Evolutionary conservation across 169 alveolate species (phyloP).

Genomic region (Cryptosporidium bovis): DNA sequence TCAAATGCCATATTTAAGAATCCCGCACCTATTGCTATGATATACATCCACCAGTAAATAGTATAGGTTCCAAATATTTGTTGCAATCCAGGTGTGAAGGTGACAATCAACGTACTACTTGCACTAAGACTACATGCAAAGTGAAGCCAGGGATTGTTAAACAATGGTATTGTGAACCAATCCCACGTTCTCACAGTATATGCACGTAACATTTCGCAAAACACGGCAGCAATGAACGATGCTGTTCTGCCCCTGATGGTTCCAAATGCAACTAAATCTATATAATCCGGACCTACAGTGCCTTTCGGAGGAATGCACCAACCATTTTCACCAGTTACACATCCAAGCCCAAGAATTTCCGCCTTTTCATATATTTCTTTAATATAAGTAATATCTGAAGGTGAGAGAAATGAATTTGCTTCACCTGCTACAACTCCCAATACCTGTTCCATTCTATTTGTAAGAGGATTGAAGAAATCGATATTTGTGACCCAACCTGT

Average conservation of each 20-base stretch:
- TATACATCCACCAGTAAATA: slow-evolving; percentile 89
- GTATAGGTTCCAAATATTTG: slow-evolving; percentile 84
- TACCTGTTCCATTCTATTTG: slow-evolving; percentile 79
- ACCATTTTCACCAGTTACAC: slow-evolving; percentile 54
- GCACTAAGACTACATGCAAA: slow-evolving; percentile 91
- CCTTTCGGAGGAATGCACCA: slow-evolving; percentile 78
- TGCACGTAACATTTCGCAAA: slow-evolving; percentile 92
- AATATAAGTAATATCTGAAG: slow-evolving; percentile 56
- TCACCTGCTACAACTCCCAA: slow-evolving; percentile 88
- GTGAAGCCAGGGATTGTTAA: slow-evolving; percentile 91
- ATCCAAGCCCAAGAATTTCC: slow-evolving; percentile 31
- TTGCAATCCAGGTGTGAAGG: slow-evolving; percentile 87
- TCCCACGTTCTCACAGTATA: slow-evolving; percentile 93
- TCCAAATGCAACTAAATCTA: slow-evolving; percentile 85
- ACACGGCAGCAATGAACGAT: slow-evolving; percentile 90
- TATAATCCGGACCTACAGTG: slow-evolving; percentile 75
- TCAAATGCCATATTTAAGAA: slow-evolving; percentile 85
- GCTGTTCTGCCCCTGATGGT: slow-evolving; percentile 88
- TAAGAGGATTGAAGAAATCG: slow-evolving; percentile 83
- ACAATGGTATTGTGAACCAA: slow-evolving; percentile 87
- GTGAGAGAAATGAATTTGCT: slow-evolving; percentile 38
- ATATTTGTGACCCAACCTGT: slow-evolving; percentile 90
- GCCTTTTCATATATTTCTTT: slow-evolving; percentile 28
- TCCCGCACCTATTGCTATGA: slow-evolving; percentile 87
- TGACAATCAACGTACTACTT: slow-evolving; percentile 84